These are phyloP conservation scores for Aureobasidium sp. DNA, from an alignment of 2,329 filamentous ascomycete genomes.

Conservation along the genomic window DNA sequence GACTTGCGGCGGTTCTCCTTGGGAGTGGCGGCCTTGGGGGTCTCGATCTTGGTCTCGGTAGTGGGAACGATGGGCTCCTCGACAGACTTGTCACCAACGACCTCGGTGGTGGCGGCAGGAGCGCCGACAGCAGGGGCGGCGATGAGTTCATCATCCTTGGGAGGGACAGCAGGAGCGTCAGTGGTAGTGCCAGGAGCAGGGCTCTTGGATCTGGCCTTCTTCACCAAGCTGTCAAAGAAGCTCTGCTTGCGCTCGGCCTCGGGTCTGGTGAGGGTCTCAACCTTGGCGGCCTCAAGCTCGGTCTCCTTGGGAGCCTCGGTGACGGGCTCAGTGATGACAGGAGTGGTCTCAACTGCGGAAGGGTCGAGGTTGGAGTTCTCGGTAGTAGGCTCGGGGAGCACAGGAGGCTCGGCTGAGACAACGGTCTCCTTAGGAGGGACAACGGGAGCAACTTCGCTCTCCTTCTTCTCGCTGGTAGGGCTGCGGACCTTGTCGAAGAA, in stretches of 20 bases:
- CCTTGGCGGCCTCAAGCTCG: conserved; percentile 13
- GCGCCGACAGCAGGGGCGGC: conserved; percentile 10
- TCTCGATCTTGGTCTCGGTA: conserved; percentile 8
- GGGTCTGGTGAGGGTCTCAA: conserved; percentile 12
- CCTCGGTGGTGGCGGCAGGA: conserved; percentile 18
- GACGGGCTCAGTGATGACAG: conserved; percentile 16
- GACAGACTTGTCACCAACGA: conserved; percentile 11
- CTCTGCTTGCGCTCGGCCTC: conserved; percentile 14
- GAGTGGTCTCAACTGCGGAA: conserved; percentile 24
- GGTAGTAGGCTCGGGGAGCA: conserved; percentile 22
- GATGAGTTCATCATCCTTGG: conserved; percentile 17
- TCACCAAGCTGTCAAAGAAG: conserved; percentile 15
- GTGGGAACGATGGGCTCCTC: conserved; percentile 10
- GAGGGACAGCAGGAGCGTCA: conserved; percentile 16
- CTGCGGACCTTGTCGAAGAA: conserved; percentile 53
- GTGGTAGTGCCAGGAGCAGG: conserved; percentile 11
- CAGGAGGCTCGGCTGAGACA: conserved; percentile 27
- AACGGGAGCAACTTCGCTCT: conserved; percentile 50
- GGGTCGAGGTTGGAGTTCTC: conserved; percentile 32
- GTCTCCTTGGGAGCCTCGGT: conserved; percentile 17
- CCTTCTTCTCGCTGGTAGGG: conserved; percentile 56
- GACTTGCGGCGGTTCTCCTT: conserved; percentile 17
- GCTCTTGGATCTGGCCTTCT: conserved; percentile 15
- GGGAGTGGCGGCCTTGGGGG: conserved; percentile 11
- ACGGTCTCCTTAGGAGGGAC: conserved; percentile 40